Evolutionary conservation across 2,329 filamentous ascomycete species (phyloP), one percentile per base, ranked within the genome.

Genomic region (Phialocephala subalpina): DNA sequence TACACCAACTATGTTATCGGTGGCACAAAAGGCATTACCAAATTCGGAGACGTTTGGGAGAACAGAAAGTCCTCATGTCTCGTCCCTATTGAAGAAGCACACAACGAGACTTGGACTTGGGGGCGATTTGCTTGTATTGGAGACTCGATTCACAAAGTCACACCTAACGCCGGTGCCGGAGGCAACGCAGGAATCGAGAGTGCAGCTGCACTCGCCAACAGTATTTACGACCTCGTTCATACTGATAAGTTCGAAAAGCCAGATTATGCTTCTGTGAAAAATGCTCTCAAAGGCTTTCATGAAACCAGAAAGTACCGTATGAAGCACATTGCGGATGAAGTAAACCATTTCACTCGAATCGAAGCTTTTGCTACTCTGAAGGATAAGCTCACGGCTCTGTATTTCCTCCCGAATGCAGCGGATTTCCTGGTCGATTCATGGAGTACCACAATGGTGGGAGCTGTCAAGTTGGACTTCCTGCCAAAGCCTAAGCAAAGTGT

Each of bases 141-240:
- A 20, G 71, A 73, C 52, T 64, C 63, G 2, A 65, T 69, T 12
- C 69, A 69, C 40, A 73, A 70, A 57, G 61, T 68, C 14, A 67
- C 60, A 6, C 20, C 56, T 14, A 67, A 78, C 42, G 60, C 73
- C n/a, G 79, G 78, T 6, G 75, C 77, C 65, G 78, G 79, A 1
- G 79, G 76, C 11, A 81, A 80, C 66, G 70, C 65, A 20, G 77
- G 77, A 1, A 76, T 80, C 12, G 79, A 81, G 63, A 73, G 73
- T 57, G 78, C 75, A 1, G 79, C 77, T 7, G 66, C 68, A 12
- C 63, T 79, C 7, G 70, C 75, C 14, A 77, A 77, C 47, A 58
- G 69, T 1, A 63, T 79, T 6, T 40, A 55, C 36, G 47, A 60
- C 9, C 49, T 66, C 4, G 25, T 64, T 4, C 14, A 57, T 8